Percentiles rank a stretch among this genome's conserved stretches.
Evolutionary conservation across 345 rosid species (phyloP).

Genomic region (Brassica nigra): DNA sequence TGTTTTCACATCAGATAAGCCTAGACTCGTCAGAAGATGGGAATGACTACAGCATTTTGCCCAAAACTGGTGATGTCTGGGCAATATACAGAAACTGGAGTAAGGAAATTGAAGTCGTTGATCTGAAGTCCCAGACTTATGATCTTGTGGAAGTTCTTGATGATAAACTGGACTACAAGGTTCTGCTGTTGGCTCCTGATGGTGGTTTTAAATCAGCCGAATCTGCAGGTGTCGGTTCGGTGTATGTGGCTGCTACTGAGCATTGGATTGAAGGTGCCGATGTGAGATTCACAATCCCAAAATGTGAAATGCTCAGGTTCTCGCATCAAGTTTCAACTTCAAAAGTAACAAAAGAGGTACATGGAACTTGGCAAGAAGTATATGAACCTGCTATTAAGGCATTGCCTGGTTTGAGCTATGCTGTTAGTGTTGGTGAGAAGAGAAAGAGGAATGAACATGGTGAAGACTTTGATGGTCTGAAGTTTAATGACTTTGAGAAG

Average conservation of each 20-base stretch:
- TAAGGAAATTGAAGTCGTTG: neutral
- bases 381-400: conserved; percentile 65
- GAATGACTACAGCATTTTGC: conserved; percentile 51
- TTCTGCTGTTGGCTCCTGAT: neutral
- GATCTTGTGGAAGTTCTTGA: neutral
- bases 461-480: neutral
- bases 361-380: conserved; percentile 26
- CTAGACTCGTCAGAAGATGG: conserved; percentile 41
- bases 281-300: neutral
- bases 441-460: conserved; percentile 34
- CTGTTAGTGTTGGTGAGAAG: neutral
- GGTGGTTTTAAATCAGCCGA: neutral
- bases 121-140: neutral
- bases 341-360: neutral
- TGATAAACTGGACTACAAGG: neutral
- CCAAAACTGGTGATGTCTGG: conserved; percentile 70
- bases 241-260: neutral
- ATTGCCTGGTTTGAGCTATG: neutral
- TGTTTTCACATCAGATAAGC: conserved; percentile 46
- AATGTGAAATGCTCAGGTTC: neutral
- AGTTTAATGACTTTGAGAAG: neutral
- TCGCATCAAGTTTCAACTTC: neutral
- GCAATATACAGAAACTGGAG: conserved; percentile 53
- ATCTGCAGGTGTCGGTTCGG: neutral
- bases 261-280: neutral